Base-by-base conservation (phyloP, 2,329 filamentous ascomycete species). In the Penicillium sp. region DNA sequence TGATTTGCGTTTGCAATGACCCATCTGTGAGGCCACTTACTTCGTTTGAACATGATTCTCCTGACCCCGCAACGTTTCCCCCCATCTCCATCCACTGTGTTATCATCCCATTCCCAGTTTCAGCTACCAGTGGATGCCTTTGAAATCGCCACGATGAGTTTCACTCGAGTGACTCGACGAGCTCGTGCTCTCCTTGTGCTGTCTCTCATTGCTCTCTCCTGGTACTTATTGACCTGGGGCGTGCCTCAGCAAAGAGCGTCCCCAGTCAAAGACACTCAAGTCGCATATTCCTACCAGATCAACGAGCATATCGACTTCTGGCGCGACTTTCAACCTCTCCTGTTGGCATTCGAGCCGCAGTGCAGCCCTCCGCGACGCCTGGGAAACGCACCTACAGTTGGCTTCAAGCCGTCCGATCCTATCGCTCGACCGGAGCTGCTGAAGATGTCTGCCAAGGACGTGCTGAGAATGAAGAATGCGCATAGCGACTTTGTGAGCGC, bases 401-500 rank as follows among this genome's bases (percentile, higher is more conserved):
- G 66, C 25, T 74, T 70, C 54, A 63, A 71, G 14, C 60, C 67
- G 2, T 62, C 61, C 1, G 59, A 67, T 35, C 66, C 66, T 2
- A 55, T 64, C 11, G 48, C 58, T 22, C 71, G 70, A 8, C 71
- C 72, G 15, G 68, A 75, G 49, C 50, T 71, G 2, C 57, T 75
- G 28, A 48, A 57, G 14, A 71, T 76, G 62, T 34, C 61, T 1
- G 47, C 52, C 1, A 49, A 61, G 2, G 72, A 76, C 39, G 63
- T 74, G 6, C 50, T 64, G 14, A 62, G 57, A 11, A 66, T 75
- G 67, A 68, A 63, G 41, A 57, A 62, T 5, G 67, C 71, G 11
- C 73, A 76, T 62, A 61, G 60, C 38, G 61, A 62, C 4, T 75
- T 75, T 57, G 61, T 73, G 10, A 58, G 67, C 7, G 58, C 59